These are phyloP conservation scores for Gleditsia sinensis DNA, from an alignment of 306 rosid genomes.

Conservation along the genomic window DNA sequence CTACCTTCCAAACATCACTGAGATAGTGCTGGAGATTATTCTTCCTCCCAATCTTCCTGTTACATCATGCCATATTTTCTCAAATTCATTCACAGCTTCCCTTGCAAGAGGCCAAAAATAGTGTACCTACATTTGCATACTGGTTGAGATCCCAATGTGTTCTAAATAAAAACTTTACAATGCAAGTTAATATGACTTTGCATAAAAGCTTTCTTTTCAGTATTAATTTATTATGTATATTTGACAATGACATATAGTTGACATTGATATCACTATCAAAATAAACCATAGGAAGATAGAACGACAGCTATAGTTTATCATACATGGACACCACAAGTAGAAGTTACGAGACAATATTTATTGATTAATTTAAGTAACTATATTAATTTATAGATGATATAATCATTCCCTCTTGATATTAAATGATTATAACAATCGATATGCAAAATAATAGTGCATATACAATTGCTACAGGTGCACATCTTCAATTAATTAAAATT, in stretches of 20 bases:
- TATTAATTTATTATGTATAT: background rate
- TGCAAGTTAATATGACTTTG: background rate
- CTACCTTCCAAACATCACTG: slow-evolving; percentile 98
- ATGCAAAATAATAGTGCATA: slow-evolving; percentile 19
- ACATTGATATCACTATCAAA: slow-evolving; percentile 15
- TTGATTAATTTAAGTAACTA: background rate
- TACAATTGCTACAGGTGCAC: slow-evolving; percentile 3
- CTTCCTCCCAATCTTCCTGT: slow-evolving; percentile 59
- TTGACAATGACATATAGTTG: background rate
- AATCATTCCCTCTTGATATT: background rate
- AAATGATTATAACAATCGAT: background rate
- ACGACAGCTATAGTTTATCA: background rate
- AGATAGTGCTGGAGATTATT: slow-evolving; percentile 52
- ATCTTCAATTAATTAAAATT: background rate
- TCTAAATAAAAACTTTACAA: slow-evolving; percentile 22
- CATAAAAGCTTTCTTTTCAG: background rate
- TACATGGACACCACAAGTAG: background rate
- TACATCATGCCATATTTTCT: slow-evolving; percentile 73
- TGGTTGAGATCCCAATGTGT: slow-evolving; percentile 23
- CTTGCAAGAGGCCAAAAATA: slow-evolving; percentile 77
- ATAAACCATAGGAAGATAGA: slow-evolving; percentile 2
- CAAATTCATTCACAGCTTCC: slow-evolving; percentile 54
- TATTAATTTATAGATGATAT: background rate
- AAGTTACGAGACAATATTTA: too few relatives aligned
- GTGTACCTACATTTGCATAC: slow-evolving; percentile 56